These are phyloP conservation scores for Cyclocybe cylindracea DNA, from an alignment of 768 basidiomycete species.

Conservation along the genomic window DNA sequence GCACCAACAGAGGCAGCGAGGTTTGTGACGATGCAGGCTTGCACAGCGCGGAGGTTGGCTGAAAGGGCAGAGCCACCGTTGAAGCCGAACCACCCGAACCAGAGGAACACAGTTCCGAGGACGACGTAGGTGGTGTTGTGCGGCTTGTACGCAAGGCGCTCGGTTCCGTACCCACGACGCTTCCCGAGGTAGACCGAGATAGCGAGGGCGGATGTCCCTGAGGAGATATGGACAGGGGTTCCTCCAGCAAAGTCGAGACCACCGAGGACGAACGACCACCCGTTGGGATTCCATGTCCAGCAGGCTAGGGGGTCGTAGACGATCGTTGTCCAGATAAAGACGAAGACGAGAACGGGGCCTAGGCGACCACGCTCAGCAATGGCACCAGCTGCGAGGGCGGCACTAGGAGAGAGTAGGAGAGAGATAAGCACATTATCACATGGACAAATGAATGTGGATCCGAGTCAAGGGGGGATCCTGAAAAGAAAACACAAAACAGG, in stretches of 20 bases:
- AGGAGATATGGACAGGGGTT: conserved; percentile 95
- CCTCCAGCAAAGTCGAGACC: conserved; percentile 94
- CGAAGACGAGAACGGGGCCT: conserved; percentile 85
- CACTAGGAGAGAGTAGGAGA: conserved; percentile 42
- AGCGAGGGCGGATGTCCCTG: conserved; percentile 88
- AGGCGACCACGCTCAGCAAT: conserved; percentile 88
- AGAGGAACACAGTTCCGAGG: conserved; percentile 91
- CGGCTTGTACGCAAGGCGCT: conserved; percentile 88
- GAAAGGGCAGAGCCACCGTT: conserved; percentile 91
- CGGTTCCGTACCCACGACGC: conserved; percentile 89
- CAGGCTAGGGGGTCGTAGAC: conserved; percentile 95
- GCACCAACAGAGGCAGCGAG: conserved; percentile 88
- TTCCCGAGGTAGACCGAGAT: conserved; percentile 91
- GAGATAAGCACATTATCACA: neutral
- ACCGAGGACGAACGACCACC: conserved; percentile 76
- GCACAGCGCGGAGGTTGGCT: conserved; percentile 84
- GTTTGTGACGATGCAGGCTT: conserved; percentile 94
- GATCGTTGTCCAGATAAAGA: conserved; percentile 86
- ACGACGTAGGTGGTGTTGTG: conserved; percentile 93
- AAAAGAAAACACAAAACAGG: too few relatives aligned
- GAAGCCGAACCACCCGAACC: conserved; percentile 97
- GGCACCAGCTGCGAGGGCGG: conserved; percentile 89
- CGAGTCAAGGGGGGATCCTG: too few relatives aligned
- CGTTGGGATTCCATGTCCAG: conserved; percentile 92
- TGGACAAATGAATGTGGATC: too few relatives aligned